Conservation (phyloP, 345 rosid genomes). For the Draba incana region DNA sequence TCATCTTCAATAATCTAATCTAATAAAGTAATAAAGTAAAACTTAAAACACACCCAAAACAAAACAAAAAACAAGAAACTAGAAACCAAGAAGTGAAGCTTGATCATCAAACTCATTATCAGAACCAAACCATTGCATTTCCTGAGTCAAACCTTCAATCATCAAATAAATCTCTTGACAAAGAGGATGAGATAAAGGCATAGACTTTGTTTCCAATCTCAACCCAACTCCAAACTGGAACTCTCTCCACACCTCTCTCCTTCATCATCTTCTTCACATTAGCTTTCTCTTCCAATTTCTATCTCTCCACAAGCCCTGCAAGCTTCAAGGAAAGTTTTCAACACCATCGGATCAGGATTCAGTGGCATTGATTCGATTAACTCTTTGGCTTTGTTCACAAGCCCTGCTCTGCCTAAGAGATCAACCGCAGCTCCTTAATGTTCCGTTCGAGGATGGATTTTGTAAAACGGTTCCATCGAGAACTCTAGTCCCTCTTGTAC, state of each 20-base stretch:
- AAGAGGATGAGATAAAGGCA: slow-evolving; percentile 58
- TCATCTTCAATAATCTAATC: no score
- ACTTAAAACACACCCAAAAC: background rate
- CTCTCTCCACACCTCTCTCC: slow-evolving; percentile 71
- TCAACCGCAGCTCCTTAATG: slow-evolving; percentile 82
- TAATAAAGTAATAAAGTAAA: no score
- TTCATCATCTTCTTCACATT: slow-evolving; percentile 65
- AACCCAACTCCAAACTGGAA: slow-evolving; percentile 88
- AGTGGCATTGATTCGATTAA: slow-evolving; percentile 68
- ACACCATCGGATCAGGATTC: slow-evolving; percentile 69
- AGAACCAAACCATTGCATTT: slow-evolving; percentile 54
- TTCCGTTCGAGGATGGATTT: slow-evolving; percentile 68
- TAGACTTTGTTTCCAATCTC: slow-evolving; percentile 62
- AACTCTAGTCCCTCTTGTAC: slow-evolving; percentile 63
- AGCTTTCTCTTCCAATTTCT: slow-evolving; percentile 73
- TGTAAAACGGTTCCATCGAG: slow-evolving; percentile 59
- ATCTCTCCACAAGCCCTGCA: slow-evolving; percentile 71
- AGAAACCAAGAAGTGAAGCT: slow-evolving; percentile 6
- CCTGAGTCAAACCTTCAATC: slow-evolving; percentile 52
- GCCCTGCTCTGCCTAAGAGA: slow-evolving; percentile 75
- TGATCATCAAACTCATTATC: background rate
- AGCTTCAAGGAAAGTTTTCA: slow-evolving; percentile 74
- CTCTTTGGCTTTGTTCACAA: slow-evolving; percentile 52
- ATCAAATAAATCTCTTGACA: slow-evolving; percentile 51
- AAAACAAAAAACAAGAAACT: background rate